These are phyloP conservation scores for Pneumocystis jirovecii DNA, from an alignment of 1,139 yeast species.

Conservation along the genomic window DNA sequence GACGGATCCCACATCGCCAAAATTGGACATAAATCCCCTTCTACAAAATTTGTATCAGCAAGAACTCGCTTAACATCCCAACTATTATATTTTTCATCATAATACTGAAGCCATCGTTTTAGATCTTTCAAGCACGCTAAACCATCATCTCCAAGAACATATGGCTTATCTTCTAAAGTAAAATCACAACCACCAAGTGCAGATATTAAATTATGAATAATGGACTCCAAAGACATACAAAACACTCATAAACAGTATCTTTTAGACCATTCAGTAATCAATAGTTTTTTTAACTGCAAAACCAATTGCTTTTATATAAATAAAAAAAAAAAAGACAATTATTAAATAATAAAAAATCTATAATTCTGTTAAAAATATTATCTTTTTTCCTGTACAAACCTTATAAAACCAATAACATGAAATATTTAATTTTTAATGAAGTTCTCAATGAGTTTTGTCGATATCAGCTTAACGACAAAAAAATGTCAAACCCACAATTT, in stretches of 20 bases:
- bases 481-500: conserved; percentile 5
- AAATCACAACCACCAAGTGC: conserved; percentile 75
- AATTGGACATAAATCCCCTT: conserved; percentile 60
- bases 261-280: not conserved
- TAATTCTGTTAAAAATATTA: not conserved
- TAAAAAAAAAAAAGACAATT: not conserved
- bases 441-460: not conserved
- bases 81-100: conserved; percentile 55
- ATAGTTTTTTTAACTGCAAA: not conserved
- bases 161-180: conserved; percentile 38
- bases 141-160: conserved; percentile 82
- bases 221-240: conserved; percentile 12
- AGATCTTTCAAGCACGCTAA: conserved; percentile 75
- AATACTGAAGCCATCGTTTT: conserved; percentile 71
- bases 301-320: not conserved
- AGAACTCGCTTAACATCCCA: conserved; percentile 82
- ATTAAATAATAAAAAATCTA: not conserved
- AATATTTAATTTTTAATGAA: not conserved
- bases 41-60: conserved; percentile 61
- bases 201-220: conserved; percentile 33
- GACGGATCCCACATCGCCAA: conserved; percentile 57
- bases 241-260: not conserved
- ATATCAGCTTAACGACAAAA: not conserved
- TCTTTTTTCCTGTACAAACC: not conserved
- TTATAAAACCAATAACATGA: not conserved